Conservation (phyloP, 2,329 filamentous ascomycete species). For the Catunica adiposa region DNA sequence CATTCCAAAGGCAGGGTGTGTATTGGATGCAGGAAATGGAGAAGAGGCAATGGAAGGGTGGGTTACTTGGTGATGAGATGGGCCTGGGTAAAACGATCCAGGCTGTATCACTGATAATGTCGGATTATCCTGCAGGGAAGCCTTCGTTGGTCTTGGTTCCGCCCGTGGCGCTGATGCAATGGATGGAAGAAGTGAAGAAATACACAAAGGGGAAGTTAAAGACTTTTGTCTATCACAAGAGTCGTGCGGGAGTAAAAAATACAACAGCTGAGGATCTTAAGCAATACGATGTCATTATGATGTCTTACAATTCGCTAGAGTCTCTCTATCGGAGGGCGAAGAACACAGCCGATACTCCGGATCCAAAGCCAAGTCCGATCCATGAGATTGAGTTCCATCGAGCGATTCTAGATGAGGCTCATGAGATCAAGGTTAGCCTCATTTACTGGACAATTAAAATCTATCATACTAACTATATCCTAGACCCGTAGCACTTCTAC, state of each 20-base stretch:
- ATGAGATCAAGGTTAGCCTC: constrained; percentile 64
- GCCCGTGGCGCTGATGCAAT: constrained; percentile 89
- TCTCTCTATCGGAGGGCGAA: constrained; percentile 84
- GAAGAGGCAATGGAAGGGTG: constrained; percentile 67
- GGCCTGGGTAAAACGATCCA: constrained; percentile 98
- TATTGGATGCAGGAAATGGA: constrained; percentile 94
- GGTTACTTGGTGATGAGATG: constrained; percentile 93
- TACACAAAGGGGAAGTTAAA: constrained; percentile 82
- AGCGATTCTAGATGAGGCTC: constrained; percentile 84
- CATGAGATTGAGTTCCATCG: constrained; percentile 80
- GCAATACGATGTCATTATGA: constrained; percentile 85
- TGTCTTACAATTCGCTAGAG: constrained; percentile 86
- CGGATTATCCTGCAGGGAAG: constrained; percentile 69
- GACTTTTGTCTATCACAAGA: constrained; percentile 78
- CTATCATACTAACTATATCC: background rate
- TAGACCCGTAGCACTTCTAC: constrained; percentile 72
- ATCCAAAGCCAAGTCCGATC: constrained; percentile 55
- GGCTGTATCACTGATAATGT: constrained; percentile 95
- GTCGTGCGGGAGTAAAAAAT: constrained; percentile 66
- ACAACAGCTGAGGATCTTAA: constrained; percentile 60
- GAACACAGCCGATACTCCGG: constrained; percentile 30
- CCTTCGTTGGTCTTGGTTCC: constrained; percentile 82
- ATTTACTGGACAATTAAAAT: background rate
- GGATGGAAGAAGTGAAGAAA: constrained; percentile 64
- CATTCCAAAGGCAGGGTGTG: constrained; percentile 84